phyloP scores from a whole-genome alignment of 2,329 filamentous ascomycete species.

The Colletotrichum higginsianum region DNA sequence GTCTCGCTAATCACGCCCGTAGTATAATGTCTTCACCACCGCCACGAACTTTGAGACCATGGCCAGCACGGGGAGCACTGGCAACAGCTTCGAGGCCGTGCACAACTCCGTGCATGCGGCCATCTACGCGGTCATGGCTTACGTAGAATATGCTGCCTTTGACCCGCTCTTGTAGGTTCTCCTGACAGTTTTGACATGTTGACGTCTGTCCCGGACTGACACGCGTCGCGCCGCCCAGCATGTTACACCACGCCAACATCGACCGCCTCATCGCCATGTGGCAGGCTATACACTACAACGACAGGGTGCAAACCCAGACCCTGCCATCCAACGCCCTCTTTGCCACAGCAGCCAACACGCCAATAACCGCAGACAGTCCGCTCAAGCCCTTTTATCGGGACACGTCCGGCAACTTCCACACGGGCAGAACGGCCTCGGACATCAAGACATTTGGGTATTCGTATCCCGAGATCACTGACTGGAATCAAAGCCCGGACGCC shows the following conservation, averaged over 20 bases:
- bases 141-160: conserved; percentile 59
- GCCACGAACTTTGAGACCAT: conserved; percentile 51
- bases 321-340: conserved; percentile 53
- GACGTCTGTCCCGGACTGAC: conserved; percentile 6
- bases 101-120: conserved; percentile 61
- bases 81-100: conserved; percentile 60
- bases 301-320: conserved; percentile 52
- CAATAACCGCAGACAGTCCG: conserved; percentile 59
- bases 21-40: conserved; percentile 60
- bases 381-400: conserved; percentile 65
- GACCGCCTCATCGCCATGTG: conserved; percentile 75
- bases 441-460: conserved; percentile 56
- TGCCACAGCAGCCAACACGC: conserved; percentile 56
- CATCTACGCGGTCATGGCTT: conserved; percentile 52
- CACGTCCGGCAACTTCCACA: conserved; percentile 57
- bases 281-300: conserved; percentile 58
- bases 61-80: conserved; percentile 46
- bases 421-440: conserved; percentile 51
- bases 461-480: conserved; percentile 48
- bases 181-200: too few species aligned
- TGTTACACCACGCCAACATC: conserved; percentile 65
- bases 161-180: conserved; percentile 60
- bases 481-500: conserved; percentile 8
- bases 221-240: conserved; percentile 9
- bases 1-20: neutral